Base-by-base conservation (phyloP, 2,329 filamentous ascomycete genomes). In the Microcyclospora tardicrescens region DNA sequence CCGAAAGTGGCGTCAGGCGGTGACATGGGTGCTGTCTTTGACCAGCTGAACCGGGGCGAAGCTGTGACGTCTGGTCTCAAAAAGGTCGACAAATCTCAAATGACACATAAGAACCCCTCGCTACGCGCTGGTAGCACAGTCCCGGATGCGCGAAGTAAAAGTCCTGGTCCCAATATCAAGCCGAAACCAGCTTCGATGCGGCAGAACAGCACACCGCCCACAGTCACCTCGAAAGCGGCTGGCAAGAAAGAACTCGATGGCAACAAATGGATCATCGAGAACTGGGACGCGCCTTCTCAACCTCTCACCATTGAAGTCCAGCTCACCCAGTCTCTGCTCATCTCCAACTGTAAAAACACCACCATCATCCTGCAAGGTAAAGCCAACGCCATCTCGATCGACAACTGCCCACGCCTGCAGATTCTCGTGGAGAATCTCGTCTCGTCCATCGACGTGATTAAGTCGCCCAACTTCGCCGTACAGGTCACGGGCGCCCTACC, bases 41-140 rank as follows among this genome's bases (percentile, higher is more conserved):
- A 80, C 31, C 82, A 95, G 49, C 68, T 98, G 38, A 96, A 96
- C 64, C 80, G 81, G 59, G 91, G 91, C 41, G 77, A 84, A 43
- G 71, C 75, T n/a, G 84, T 98, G 43, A 98, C 91, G 3, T 78
- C 84, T 48, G 79, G 83, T 27, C 71, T 98, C 28, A 81, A 83
- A 49, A 98, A 95, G 68, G 91, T 98, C 36, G 89, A 95, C 65
- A 81, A 80, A 57, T 91, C 83, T 38, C 73, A 96, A 61, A 95
- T 95, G 89, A 98, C 91, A 43, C 91, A 98, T 66, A 96, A 96
- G 69, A 98, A 98, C 63, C 91, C 91, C 11, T 76, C 79, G 9
- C 69, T 98, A 41, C 79, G 91, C 45, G 74, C 83, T 16, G 69
- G 69, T 43, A 81, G 83, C 10, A 72, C 75, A 2, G 84, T 89